A percentile compares a stretch with the other conserved stretches of the same genome.
phyloP scores from a whole-genome alignment of 805 yeast species.

The Lachancea cidri region DNA sequence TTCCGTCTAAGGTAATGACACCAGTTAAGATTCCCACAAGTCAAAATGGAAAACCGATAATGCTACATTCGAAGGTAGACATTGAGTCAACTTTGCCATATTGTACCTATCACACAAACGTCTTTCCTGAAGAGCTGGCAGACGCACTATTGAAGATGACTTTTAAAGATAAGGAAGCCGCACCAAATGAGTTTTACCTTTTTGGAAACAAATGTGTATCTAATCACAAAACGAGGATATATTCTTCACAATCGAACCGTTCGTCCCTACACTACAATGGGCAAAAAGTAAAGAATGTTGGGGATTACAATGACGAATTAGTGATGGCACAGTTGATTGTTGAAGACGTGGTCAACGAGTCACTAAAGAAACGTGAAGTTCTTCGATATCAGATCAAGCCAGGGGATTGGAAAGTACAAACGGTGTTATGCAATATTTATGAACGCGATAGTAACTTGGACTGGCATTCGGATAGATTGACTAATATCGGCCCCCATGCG shows the following conservation, averaged over 20 bases:
- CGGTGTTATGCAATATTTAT: slow-evolving; percentile 55
- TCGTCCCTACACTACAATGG: slow-evolving; percentile 37
- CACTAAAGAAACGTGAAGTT: slow-evolving; percentile 30
- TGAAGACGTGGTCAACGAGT: slow-evolving; percentile 38
- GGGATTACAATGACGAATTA: slow-evolving; percentile 39
- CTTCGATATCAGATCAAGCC: slow-evolving; percentile 37
- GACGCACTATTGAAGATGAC: slow-evolving; percentile 40
- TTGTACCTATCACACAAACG: slow-evolving; percentile 44
- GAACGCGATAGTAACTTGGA: slow-evolving; percentile 51
- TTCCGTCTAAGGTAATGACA: slow-evolving; percentile 11
- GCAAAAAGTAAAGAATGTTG: slow-evolving; percentile 21
- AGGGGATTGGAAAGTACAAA: slow-evolving; percentile 46
- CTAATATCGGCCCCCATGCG: slow-evolving; percentile 68
- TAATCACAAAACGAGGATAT: slow-evolving; percentile 46
- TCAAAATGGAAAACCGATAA: slow-evolving; percentile 21
- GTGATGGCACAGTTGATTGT: slow-evolving; percentile 35
- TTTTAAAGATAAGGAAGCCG: slow-evolving; percentile 38
- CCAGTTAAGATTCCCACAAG: slow-evolving; percentile 9
- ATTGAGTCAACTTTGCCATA: slow-evolving; percentile 48
- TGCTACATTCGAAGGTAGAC: slow-evolving; percentile 47
- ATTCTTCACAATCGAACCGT: slow-evolving; percentile 15
- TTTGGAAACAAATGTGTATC: slow-evolving; percentile 60
- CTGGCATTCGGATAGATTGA: slow-evolving; percentile 73
- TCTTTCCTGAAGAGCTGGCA: slow-evolving; percentile 49
- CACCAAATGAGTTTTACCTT: slow-evolving; percentile 46